Base-by-base conservation (phyloP, 2,329 filamentous ascomycete species). In the Aspergillus hortae region DNA sequence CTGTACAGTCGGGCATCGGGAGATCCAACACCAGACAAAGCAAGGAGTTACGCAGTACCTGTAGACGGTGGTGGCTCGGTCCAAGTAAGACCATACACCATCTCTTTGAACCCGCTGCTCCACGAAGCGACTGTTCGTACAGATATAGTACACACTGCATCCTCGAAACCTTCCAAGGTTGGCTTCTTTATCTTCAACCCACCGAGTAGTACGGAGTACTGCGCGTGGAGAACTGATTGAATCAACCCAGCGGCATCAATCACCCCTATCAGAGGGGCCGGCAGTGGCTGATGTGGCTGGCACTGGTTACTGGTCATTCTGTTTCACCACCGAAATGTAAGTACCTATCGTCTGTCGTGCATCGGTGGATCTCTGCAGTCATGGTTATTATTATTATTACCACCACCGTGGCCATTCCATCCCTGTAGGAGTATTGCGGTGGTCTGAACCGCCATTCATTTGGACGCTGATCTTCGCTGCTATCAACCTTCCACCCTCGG, bases 231-330 rank as follows among this genome's bases (percentile, higher is more conserved):
- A n/a, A 35, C 36, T 9, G 38, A 36, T 41, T 46, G 36, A 33
- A 51, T 36, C 15, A n/a, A 41, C 41, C 9, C 48, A 19, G 33
- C 11, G 9, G 15, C 44, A n/a, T 45, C 42, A 32, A 1, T 33
- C 19, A 40, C 23, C 36, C 23, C 30, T 30, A 30, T 30, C 27
- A 30, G 41, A 42, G 51, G 32, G 9, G 41, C 4, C 46, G 46
- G 52, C 42, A 55, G 56, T 55, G 52, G 57, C 52, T 57, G 51
- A 44, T 44, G 56, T 53, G 53, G 53, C 53, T 59, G 49, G 41
- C 44, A 45, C 25, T 38, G 30, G 49, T 51, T 49, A 46, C 44
- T 52, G 52, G 52, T 51, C 47, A 52, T 48, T 42, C 15, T 42
- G 17, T 42, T 42, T 23, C 50, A 38, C 46, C 42, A 27, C 36